Evolutionary conservation across 352 stramenopile species (phyloP), one percentile per base, ranked within the genome.

Genomic region (Phytopythium vexans): DNA sequence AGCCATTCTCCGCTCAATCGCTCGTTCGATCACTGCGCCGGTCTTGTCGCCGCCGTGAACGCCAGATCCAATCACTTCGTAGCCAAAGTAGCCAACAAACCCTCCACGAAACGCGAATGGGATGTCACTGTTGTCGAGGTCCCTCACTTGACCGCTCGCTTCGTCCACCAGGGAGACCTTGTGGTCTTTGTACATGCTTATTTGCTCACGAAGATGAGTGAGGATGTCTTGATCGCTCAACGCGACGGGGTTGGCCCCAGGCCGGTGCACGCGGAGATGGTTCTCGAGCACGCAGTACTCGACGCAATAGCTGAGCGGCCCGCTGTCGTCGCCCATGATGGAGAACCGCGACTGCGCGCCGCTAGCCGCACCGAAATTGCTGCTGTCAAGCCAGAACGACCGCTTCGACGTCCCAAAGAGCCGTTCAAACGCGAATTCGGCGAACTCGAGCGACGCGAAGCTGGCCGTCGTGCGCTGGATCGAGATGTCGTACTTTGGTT

Each of bases 81-180:
- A 97, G 41, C 86, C 86, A 60, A 96, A 81, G 62, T 92, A 97
- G 2, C 88, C 88, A 6, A 97, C 86, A 59, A 90, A 94, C 16
- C 88, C 88, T 33, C 86, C 77, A 8, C 75, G 70, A 39, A 96
- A 94, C 33, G 67, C 65, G 61, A 96, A 96, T n/a, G 84, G 82
- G 6, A 87, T 41, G 11, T 64, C 44, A 14, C 15, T 48, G 42
- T 14, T 2, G 2, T 48, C 31, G 16, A 5, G n/a, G 9, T 6
- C 9, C 15, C 16, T 27, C 21, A 48, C 54, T 16, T 27, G 8
- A 31, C 45, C 38, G 40, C 54, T 9, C 10, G 64, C 46, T 6
- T 34, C 41, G 46, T 51, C 34, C 27, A 69, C 33, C 8, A 52
- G 41, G 11, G 70, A 44, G 2, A 81, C 60, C n/a, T 68, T 31